These are phyloP conservation scores for Hypomyces rosellus DNA, from an alignment of 2,329 filamentous ascomycete genomes.

Conservation along the genomic window DNA sequence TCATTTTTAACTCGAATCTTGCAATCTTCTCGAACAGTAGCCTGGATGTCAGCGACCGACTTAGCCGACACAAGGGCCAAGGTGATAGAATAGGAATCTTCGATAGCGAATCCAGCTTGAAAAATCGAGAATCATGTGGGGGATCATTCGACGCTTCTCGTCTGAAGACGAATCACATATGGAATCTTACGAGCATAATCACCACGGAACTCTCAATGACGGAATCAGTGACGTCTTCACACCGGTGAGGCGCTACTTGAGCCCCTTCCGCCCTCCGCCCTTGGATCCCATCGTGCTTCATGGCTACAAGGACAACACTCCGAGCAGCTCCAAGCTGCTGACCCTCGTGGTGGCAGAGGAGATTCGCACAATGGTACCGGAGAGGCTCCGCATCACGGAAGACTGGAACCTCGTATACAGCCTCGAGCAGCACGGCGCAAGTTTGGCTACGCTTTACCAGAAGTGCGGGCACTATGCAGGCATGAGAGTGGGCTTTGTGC, in stretches of 20 bases:
- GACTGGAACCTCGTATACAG: slow-evolving; percentile 85
- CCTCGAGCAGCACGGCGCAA: slow-evolving; percentile 85
- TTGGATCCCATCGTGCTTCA: slow-evolving; percentile 71
- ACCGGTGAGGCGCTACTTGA: slow-evolving; percentile 50
- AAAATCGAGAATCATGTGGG: slow-evolving; percentile 37
- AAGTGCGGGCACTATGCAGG: slow-evolving; percentile 62
- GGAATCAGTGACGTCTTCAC: slow-evolving; percentile 53
- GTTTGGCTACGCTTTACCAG: slow-evolving; percentile 78
- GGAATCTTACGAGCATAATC: slow-evolving; percentile 16
- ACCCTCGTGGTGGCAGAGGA: slow-evolving; percentile 76
- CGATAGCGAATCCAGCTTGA: too few species aligned
- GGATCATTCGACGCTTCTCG: slow-evolving; percentile 62
- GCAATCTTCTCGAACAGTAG: too few species aligned
- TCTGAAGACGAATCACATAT: slow-evolving; percentile 35
- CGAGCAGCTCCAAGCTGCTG: slow-evolving; percentile 58
- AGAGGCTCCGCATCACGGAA: slow-evolving; percentile 79
- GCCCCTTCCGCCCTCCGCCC: slow-evolving; percentile 81
- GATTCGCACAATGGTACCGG: slow-evolving; percentile 81
- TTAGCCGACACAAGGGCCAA: background rate
- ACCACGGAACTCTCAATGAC: slow-evolving; percentile 26
- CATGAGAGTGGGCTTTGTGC: slow-evolving; percentile 76
- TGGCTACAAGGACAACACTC: slow-evolving; percentile 58
- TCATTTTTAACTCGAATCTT: too few species aligned
- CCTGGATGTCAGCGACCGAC: background rate
- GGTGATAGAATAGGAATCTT: too few species aligned